Base-by-base conservation (phyloP, 2,329 filamentous ascomycete species). In the Apiospora koreana region DNA sequence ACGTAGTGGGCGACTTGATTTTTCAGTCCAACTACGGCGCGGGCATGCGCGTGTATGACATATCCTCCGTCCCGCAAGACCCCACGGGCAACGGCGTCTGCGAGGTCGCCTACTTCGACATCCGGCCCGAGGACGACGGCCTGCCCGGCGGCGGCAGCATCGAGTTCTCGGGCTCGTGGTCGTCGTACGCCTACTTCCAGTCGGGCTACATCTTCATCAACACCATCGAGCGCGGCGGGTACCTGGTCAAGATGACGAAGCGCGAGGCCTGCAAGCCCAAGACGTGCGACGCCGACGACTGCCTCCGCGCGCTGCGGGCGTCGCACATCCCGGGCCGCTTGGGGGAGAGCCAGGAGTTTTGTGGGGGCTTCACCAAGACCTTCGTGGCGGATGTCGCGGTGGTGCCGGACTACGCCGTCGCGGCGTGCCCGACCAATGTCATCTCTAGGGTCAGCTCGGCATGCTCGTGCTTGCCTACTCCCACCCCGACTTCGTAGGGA, bases 21-120 rank as follows among this genome's bases (percentile, higher is more conserved):
- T 86, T 85, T 78, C 86, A 87, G 75, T 80, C 83, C 41, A 85
- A 87, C 77, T 87, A 87, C 71, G 84, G 81, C 4, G 81, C 82
- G 18, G 86, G 86, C n/a, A 80, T 87, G 16, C 80, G 81, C 1
- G 77, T 83, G 8, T 77, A 82, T n/a, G 81, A 83, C 43, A 75
- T 79, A 5, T 75, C 75, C 35, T 80, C 79, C 1, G 78, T 83
- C 43, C 76, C 79, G 4, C 46, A 75, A 2, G 82, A 86, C 41
- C 83, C 84, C 1, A 83, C 83, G 0, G 86, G 85, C 21, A 78
- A 75, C 21, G 75, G 77, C 3, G 79, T 87, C n/a, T 79, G 81
- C 64, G 83, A 86, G 74, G 81, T 82, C 0, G 85, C 81, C 2
- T 86, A 80, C 79, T 87, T 87, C 69, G 86, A 87, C 67, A 81